Conservation (phyloP, 495 filamentous ascomycete genomes). For the Durotheca rogersii region DNA sequence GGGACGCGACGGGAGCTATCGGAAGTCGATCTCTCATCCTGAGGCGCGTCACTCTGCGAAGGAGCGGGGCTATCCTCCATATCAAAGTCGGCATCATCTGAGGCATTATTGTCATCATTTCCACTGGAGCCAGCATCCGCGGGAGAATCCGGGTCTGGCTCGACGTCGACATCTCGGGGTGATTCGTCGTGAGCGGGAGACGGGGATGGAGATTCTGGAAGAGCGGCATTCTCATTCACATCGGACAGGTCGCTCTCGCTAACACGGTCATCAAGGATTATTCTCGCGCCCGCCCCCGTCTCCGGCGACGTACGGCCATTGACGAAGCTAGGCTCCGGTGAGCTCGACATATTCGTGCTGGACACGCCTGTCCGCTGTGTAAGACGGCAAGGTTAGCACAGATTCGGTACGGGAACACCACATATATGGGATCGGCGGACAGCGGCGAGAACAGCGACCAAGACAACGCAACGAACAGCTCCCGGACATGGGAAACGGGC, state of each 20-base stretch:
- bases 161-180: slow-evolving; percentile 65
- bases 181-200: slow-evolving; percentile 53
- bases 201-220: slow-evolving; percentile 26
- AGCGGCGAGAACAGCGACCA: slow-evolving; percentile 43
- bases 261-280: slow-evolving; percentile 34
- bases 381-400: slow-evolving; percentile 50
- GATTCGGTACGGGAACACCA: slow-evolving; percentile 23
- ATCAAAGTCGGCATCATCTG: slow-evolving; percentile 78
- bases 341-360: slow-evolving; percentile 52
- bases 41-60: slow-evolving; percentile 46
- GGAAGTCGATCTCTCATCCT: slow-evolving; percentile 65
- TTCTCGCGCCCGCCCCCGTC: slow-evolving; percentile 25
- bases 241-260: slow-evolving; percentile 54
- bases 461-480: slow-evolving; percentile 31
- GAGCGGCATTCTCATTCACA: slow-evolving; percentile 37
- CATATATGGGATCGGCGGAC: slow-evolving; percentile 24
- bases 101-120: slow-evolving; percentile 60
- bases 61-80: slow-evolving; percentile 63
- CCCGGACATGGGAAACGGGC: slow-evolving; percentile 35
- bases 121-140: slow-evolving; percentile 53
- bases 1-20: slow-evolving; percentile 60
- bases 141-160: slow-evolving; percentile 61
- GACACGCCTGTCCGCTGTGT: slow-evolving; percentile 46
- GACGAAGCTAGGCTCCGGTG: slow-evolving; percentile 46
- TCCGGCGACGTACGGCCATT: slow-evolving; percentile 43